Percentiles rank a stretch among this genome's conserved stretches.
Evolutionary conservation across 148 eudicot genomes (phyloP).

Genomic region (Drosera capensis): DNA sequence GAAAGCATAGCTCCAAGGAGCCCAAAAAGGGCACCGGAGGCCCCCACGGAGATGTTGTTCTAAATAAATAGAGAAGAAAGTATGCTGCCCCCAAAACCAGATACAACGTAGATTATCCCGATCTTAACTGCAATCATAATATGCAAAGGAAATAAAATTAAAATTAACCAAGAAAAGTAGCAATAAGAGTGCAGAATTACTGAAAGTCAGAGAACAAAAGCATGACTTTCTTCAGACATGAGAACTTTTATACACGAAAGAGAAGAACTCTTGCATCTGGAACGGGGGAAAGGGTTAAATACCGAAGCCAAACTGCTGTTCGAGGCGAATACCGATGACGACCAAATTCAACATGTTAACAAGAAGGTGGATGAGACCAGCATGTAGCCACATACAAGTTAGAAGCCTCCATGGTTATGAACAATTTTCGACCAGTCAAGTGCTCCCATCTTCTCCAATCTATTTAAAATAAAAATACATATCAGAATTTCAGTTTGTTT

Average conservation of each 20-base stretch:
- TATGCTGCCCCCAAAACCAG: constrained; percentile 66
- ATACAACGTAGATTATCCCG: constrained; percentile 47
- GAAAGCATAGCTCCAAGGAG: constrained; percentile 80
- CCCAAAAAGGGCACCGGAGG: constrained; percentile 73
- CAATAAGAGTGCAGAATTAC: not conserved
- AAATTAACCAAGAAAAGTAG: not conserved
- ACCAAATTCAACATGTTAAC: constrained; percentile 11
- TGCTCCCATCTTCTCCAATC: constrained; percentile 13
- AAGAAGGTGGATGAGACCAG: constrained; percentile 13
- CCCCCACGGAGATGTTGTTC: constrained; percentile 46
- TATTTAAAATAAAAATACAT: not conserved
- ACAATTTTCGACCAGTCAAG: constrained; percentile 10
- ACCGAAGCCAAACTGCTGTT: constrained; percentile 19
- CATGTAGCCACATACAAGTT: constrained; percentile 13
- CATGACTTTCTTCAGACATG: not conserved
- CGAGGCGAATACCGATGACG: constrained; percentile 15
- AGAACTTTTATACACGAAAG: not conserved
- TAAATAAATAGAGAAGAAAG: constrained; percentile 36
- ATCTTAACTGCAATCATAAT: constrained; percentile 29
- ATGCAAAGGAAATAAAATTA: not conserved
- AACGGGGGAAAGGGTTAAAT: not conserved
- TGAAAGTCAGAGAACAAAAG: not conserved
- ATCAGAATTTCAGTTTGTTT: not conserved
- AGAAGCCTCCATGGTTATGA: constrained; percentile 13
- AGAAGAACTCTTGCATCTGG: not conserved